Evolutionary conservation across 352 stramenopile species (phyloP).

Genomic region (Pythium dissotocum): DNA sequence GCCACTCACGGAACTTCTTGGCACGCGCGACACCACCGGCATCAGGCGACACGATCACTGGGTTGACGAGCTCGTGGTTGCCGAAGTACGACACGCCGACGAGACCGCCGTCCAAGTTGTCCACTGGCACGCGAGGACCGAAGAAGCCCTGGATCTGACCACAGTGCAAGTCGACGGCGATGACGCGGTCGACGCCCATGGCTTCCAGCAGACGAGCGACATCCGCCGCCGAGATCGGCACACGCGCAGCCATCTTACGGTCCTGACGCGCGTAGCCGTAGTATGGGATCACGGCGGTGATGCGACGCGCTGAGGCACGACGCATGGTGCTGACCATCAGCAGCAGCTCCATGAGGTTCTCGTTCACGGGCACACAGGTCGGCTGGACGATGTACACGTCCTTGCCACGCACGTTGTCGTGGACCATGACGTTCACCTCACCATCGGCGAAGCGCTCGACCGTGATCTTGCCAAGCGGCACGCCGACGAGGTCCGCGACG

Average conservation of each 20-base stretch:
- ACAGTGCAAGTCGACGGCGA: slow-evolving; percentile 87
- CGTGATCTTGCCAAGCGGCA: slow-evolving; percentile 97
- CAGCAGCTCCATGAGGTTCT: slow-evolving; percentile 99
- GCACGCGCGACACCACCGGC: slow-evolving; percentile 98
- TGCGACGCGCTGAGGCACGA: slow-evolving; percentile 96
- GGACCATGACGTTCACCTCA: slow-evolving; percentile 99
- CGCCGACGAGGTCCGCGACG: slow-evolving; percentile 96
- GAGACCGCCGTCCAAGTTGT: slow-evolving; percentile 97
- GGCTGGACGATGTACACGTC: slow-evolving; percentile 99
- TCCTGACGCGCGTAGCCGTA: slow-evolving; percentile 92
- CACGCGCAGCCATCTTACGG: slow-evolving; percentile 92
- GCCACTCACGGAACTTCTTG: slow-evolving; percentile 99
- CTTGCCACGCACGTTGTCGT: slow-evolving; percentile 99
- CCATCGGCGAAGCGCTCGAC: slow-evolving; percentile 98
- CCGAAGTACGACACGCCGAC: slow-evolving; percentile 95
- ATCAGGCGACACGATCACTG: slow-evolving; percentile 99
- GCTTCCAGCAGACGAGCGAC: slow-evolving; percentile 85
- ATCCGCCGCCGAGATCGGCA: slow-evolving; percentile 96
- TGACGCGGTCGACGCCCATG: slow-evolving; percentile 89
- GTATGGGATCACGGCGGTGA: slow-evolving; percentile 99
- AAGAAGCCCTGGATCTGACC: slow-evolving; percentile 98
- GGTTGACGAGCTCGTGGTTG: slow-evolving; percentile 98
- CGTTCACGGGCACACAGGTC: slow-evolving; percentile 98
- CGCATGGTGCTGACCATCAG: slow-evolving; percentile 98
- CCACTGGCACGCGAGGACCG: slow-evolving; percentile 97